Percentiles rank a stretch among this genome's conserved stretches.
phyloP scores from a whole-genome alignment of 805 yeast species.

The Teunomyces barrocoloradensis region DNA sequence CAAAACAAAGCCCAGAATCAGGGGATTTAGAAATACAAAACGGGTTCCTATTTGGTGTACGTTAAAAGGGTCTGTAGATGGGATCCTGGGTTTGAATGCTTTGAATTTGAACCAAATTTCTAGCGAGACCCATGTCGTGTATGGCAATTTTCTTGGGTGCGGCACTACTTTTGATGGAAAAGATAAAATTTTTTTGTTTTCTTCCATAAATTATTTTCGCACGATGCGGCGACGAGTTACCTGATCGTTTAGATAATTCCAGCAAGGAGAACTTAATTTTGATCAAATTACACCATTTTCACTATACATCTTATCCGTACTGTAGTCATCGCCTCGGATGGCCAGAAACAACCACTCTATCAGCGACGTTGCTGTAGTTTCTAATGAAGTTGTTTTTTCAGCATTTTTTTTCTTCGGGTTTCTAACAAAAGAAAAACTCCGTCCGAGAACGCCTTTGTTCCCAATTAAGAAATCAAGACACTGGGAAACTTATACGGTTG shows the following conservation, averaged over 20 bases:
- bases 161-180: constrained; percentile 22
- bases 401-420: too few relatives aligned
- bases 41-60: too few relatives aligned
- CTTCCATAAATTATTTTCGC: background rate
- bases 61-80: too few relatives aligned
- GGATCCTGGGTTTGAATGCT: too few relatives aligned
- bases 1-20: too few relatives aligned
- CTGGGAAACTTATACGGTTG: background rate
- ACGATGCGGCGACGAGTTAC: background rate
- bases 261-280: background rate
- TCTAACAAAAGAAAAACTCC: background rate
- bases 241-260: constrained; percentile 2
- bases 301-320: too few relatives aligned
- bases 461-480: background rate
- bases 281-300: background rate
- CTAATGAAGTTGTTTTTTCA: background rate
- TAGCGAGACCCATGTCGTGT: background rate
- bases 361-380: background rate
- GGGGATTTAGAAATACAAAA: too few relatives aligned
- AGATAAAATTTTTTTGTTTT: constrained; percentile 23
- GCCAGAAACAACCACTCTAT: too few relatives aligned
- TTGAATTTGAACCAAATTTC: background rate
- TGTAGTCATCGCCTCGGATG: too few relatives aligned
- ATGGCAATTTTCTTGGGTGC: background rate
- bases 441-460: background rate